Conservation (phyloP, 495 filamentous ascomycete species). For the Penicillium fimorum region DNA sequence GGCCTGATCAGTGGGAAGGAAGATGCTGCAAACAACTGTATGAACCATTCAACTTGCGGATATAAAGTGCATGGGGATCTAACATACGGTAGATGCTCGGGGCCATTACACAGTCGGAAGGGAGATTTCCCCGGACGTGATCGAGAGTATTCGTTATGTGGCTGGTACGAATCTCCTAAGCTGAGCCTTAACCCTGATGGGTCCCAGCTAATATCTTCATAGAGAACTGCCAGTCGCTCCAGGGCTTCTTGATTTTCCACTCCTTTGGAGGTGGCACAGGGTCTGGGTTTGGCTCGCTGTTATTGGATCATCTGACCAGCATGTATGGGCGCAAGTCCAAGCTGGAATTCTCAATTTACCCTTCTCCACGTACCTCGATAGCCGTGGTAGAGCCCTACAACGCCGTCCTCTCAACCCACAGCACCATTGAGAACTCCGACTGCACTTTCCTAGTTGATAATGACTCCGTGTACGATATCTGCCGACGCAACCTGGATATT, state of each 20-base stretch:
- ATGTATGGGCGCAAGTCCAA: conserved; percentile 96
- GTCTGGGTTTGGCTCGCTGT: conserved; percentile 83
- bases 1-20: conserved; percentile 87
- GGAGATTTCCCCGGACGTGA: conserved; percentile 79
- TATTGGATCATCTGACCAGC: conserved; percentile 82
- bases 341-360: conserved; percentile 89
- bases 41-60: conserved; percentile 1
- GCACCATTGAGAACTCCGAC: conserved; percentile 90
- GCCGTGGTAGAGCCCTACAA: conserved; percentile 95
- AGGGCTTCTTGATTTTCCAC: conserved; percentile 93
- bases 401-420: conserved; percentile 86
- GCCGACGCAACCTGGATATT: conserved; percentile 83
- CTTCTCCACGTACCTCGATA: conserved; percentile 79
- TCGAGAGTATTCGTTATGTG: conserved; percentile 83
- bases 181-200: neutral
- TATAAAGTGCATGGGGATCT: conserved; percentile 12
- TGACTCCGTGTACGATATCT: conserved; percentile 91
- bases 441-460: conserved; percentile 93
- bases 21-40: conserved; percentile 90
- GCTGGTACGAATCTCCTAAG: conserved; percentile 52
- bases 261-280: conserved; percentile 92
- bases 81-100: conserved; percentile 65
- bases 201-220: neutral
- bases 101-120: conserved; percentile 93
- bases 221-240: conserved; percentile 90